Percentiles rank a stretch among this genome's conserved stretches.
These are phyloP conservation scores for Aplosporella prunicola DNA, from an alignment of 2,329 filamentous ascomycete genomes.

Conservation along the genomic window DNA sequence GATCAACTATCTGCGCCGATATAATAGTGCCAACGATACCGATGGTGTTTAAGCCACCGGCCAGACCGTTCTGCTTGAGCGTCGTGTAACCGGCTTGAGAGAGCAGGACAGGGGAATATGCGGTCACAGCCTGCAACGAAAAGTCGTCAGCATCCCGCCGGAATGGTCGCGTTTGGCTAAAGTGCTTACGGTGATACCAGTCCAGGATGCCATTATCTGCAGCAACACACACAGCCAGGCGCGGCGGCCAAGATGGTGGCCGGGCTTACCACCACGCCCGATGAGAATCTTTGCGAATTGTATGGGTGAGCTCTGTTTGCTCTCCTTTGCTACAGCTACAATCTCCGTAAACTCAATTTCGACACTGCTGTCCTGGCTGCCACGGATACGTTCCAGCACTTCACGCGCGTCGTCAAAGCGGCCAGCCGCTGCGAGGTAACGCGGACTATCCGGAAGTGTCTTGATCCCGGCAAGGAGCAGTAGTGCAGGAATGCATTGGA, in stretches of 20 bases:
- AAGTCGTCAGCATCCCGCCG: too few species aligned
- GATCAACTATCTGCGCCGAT: conserved; percentile 43
- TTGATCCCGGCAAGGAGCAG: conserved; percentile 31
- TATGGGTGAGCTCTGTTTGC: conserved; percentile 26
- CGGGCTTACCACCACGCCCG: conserved; percentile 22
- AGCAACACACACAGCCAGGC: conserved; percentile 37
- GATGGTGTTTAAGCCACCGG: conserved; percentile 44
- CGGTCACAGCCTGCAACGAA: conserved; percentile 23
- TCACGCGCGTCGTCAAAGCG: conserved; percentile 23
- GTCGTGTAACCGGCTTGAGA: conserved; percentile 26
- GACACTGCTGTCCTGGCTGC: conserved; percentile 19
- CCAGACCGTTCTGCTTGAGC: conserved; percentile 38
- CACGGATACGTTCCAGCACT: conserved; percentile 21
- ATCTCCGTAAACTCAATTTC: conserved; percentile 28
- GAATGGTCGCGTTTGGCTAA: too few species aligned
- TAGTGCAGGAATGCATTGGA: conserved; percentile 35
- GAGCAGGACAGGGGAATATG: conserved; percentile 24
- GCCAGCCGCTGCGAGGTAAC: conserved; percentile 22
- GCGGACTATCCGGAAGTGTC: conserved; percentile 39
- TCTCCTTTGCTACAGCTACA: conserved; percentile 21
- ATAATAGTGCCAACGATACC: conserved; percentile 44
- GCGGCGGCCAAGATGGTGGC: conserved; percentile 28
- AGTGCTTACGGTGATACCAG: conserved; percentile 31
- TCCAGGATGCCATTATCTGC: conserved; percentile 39
- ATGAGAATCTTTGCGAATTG: conserved; percentile 31